A percentile compares a stretch with the other conserved stretches of the same genome.
Evolutionary conservation across 805 yeast genomes (phyloP).

Genomic region (Dipodascus geniculatus): DNA sequence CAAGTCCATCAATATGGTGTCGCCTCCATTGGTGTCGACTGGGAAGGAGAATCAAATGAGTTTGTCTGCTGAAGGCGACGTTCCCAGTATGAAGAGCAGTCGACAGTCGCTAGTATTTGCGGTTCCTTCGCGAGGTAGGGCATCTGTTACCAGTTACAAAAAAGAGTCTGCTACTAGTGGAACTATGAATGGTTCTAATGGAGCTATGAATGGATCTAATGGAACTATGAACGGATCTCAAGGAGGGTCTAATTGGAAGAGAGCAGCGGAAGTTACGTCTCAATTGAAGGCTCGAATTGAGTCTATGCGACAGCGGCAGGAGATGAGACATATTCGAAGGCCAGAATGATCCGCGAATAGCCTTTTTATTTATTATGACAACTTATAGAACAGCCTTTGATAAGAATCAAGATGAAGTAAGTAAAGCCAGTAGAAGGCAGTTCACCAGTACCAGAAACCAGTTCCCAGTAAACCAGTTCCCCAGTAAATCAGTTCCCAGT

Average conservation of each 20-base stretch:
- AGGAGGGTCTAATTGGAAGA: conserved; percentile 47
- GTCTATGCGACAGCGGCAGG: conserved; percentile 57
- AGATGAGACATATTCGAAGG: background rate
- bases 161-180: background rate
- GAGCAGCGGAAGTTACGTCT: conserved; percentile 82
- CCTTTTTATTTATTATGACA: no score
- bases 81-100: background rate
- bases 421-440: no score
- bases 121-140: background rate
- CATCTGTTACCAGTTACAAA: no score
- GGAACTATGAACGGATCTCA: background rate
- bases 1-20: background rate
- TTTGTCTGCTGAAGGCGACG: background rate
- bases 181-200: background rate
- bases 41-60: background rate
- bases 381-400: no score
- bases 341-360: no score
- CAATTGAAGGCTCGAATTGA: conserved; percentile 80
- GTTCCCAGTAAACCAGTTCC: no score
- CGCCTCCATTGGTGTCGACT: background rate
- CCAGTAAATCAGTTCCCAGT: no score
- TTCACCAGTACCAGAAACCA: no score
- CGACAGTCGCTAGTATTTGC: background rate
- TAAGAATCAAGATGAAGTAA: no score
- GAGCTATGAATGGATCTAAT: no score